Base-by-base conservation (phyloP, 345 rosid genomes). In the Hibiscus trionum region DNA sequence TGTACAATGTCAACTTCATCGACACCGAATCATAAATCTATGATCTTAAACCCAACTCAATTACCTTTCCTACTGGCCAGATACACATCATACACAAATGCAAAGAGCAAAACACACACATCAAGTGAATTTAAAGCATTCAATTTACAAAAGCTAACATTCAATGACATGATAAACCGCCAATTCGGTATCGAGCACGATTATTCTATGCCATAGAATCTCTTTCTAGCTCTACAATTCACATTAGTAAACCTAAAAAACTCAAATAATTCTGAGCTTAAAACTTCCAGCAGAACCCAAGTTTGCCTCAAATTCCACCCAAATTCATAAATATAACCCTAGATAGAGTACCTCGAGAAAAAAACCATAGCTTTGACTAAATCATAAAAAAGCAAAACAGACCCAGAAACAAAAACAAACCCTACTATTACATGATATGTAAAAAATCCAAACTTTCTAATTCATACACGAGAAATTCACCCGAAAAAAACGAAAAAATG, bases 341-440 rank as follows among this genome's bases (percentile, higher is more conserved):
- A 24, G 27, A 66, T 26, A 46, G 7, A 46, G 37, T 9, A 24
- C 7, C 37, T 0, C 26, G 37, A 26, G 15, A n/a, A 46, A 66
- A 21, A 66, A 11, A 14, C 26, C 57, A 46, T 14, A 46, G 14
- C 19, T 46, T 66, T 15, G 1, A 27, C 37, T 26, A 66, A 24
- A 66, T 66, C 44, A 46, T 24, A 2, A 14, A 46, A 66, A 24
- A 7, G 6, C 14, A 24, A 66, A 46, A 14, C 21, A 46, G 15
- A 66, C 70, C 56, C 70, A 66, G 33, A 65, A 44, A 44, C 31
- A 65, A 4, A 21, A 65, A 21, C 19, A 64, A 64, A 64, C 26
- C 56, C 35, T 9, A 24, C 7, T 1, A 14, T 66, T 46, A 14
- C 11, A 24, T 26, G 29, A 14, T 66, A 26, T 3, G 70, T 46